phyloP scores from a whole-genome alignment of 805 yeast species.

The Candida nitratophila region DNA sequence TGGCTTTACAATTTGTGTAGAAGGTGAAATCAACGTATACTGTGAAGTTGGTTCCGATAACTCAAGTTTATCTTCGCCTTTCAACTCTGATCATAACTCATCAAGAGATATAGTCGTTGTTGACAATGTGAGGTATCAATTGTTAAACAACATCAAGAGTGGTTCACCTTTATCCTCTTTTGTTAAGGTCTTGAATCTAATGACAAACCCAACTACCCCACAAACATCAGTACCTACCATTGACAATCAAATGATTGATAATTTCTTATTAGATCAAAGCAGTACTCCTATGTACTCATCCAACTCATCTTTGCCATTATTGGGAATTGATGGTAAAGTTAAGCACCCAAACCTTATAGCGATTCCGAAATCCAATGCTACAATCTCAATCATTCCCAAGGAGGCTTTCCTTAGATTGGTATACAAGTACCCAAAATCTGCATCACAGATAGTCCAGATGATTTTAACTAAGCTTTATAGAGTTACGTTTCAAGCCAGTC shows the following conservation, averaged over 20 bases:
- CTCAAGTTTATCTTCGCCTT: constrained; percentile 9
- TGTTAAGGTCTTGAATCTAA: constrained; percentile 69
- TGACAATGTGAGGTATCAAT: constrained; percentile 59
- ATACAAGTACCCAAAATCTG: constrained; percentile 73
- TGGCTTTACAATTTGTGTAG: constrained; percentile 90
- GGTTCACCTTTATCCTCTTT: constrained; percentile 85
- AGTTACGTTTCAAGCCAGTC: constrained; percentile 88
- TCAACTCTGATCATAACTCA: constrained; percentile 24
- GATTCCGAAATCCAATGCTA: constrained; percentile 64
- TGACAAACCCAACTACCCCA: constrained; percentile 30
- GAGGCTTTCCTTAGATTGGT: constrained; percentile 72
- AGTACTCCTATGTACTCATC: not conserved
- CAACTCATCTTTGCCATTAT: not conserved
- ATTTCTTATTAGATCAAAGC: not conserved
- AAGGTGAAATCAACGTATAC: constrained; percentile 79
- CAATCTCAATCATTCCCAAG: constrained; percentile 88
- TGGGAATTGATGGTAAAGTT: not conserved
- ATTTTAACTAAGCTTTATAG: constrained; percentile 79
- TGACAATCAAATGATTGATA: constrained; percentile 1
- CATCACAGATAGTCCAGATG: constrained; percentile 92
- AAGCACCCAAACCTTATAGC: constrained; percentile 44
- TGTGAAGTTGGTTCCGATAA: constrained; percentile 39
- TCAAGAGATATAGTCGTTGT: constrained; percentile 37
- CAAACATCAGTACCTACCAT: not conserved
- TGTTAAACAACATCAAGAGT: constrained; percentile 71